A percentile compares a stretch with the other conserved stretches of the same genome.
phyloP scores from a whole-genome alignment of 2,329 filamentous ascomycete genomes.

The Cordyceps farinosa region DNA sequence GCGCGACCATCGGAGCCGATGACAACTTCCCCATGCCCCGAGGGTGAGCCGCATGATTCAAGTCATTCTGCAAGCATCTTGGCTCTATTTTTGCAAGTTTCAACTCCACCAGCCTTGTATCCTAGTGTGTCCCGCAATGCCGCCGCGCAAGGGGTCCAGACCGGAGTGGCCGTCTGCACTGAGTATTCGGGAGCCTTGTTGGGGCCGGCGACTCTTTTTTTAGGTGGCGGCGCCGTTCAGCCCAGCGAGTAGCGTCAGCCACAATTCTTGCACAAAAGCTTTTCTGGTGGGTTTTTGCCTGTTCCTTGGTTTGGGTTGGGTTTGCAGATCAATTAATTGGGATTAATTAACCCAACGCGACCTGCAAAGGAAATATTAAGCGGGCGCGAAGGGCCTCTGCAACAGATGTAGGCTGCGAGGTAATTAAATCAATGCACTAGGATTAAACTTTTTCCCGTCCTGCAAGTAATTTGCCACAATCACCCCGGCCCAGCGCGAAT shows the following conservation, averaged over 20 bases:
- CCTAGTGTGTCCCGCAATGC: background rate
- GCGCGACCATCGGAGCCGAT: background rate
- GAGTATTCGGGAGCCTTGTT: background rate
- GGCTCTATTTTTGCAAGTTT: background rate
- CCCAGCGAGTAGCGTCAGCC: background rate
- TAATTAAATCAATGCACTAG: too few relatives aligned
- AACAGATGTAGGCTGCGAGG: too few relatives aligned
- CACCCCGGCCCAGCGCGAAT: constrained; percentile 1
- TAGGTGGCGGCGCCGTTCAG: constrained; percentile 5
- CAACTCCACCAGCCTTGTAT: background rate
- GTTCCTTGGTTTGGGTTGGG: background rate
- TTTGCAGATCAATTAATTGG: background rate
- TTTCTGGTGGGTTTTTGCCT: background rate
- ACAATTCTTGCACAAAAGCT: background rate
- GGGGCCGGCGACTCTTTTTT: background rate
- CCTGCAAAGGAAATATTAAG: too few relatives aligned
- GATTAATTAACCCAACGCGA: background rate
- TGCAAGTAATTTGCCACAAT: constrained; percentile 2
- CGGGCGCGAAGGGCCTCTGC: too few relatives aligned
- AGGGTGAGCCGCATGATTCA: background rate
- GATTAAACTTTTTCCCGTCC: background rate
- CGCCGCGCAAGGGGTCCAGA: background rate
- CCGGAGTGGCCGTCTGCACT: constrained; percentile 1
- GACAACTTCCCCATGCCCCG: background rate
- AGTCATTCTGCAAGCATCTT: background rate